phyloP scores from a whole-genome alignment of 805 yeast genomes.

The Saturnispora sekii region DNA sequence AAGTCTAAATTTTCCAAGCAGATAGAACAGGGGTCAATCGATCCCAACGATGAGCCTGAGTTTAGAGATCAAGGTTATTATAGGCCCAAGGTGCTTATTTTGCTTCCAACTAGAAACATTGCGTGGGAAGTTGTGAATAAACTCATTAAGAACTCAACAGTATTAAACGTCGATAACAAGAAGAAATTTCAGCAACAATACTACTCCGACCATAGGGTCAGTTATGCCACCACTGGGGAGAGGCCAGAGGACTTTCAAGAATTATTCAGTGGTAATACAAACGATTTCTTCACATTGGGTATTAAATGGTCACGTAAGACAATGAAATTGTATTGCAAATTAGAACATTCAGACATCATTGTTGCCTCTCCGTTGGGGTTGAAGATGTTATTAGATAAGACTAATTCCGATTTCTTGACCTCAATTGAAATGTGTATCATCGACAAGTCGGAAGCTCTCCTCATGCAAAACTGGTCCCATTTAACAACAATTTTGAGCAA shows the following conservation, averaged over 20 bases:
- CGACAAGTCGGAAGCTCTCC: slow-evolving; percentile 78
- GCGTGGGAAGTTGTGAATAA: slow-evolving; percentile 61
- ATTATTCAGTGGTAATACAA: slow-evolving; percentile 78
- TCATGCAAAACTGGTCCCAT: slow-evolving; percentile 92
- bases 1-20: slow-evolving; percentile 31
- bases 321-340: slow-evolving; percentile 71
- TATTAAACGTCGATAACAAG: slow-evolving; percentile 72
- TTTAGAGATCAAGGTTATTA: slow-evolving; percentile 92
- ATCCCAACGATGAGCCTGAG: slow-evolving; percentile 39
- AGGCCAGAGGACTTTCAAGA: slow-evolving; percentile 82
- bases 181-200: slow-evolving; percentile 69
- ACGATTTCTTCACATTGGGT: slow-evolving; percentile 89
- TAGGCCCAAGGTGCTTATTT: slow-evolving; percentile 75
- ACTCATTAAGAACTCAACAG: slow-evolving; percentile 51
- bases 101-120: slow-evolving; percentile 76
- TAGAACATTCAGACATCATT: slow-evolving; percentile 76
- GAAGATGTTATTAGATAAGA: slow-evolving; percentile 61
- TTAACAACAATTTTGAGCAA: slow-evolving; percentile 56
- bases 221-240: slow-evolving; percentile 25
- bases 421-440: slow-evolving; percentile 76
- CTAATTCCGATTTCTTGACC: slow-evolving; percentile 48
- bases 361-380: slow-evolving; percentile 90
- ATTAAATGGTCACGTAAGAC: slow-evolving; percentile 83
- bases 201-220: slow-evolving; percentile 32
- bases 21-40: slow-evolving; percentile 27